Base-by-base conservation (phyloP, 2,329 filamentous ascomycete genomes). In the Zymoseptoria pseudotritici region DNA sequence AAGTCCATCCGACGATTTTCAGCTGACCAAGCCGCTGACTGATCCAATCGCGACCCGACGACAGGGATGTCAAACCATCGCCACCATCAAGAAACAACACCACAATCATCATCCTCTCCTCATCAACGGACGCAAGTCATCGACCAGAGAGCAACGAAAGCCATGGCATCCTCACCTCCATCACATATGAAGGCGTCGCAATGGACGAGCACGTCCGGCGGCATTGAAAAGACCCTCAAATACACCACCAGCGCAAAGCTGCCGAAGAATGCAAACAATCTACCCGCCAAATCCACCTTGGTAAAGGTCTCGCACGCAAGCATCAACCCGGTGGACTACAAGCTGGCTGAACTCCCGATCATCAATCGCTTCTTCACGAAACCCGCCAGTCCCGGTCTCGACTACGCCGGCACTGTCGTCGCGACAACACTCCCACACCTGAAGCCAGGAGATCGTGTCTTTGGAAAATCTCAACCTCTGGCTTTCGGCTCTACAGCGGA, bases 251-350 rank as follows among this genome's bases (percentile, higher is more conserved):
- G 72, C 10, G 75, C 78, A 3, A 71, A 78, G 3, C 67, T 77
- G 10, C 70, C 76, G 5, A 63, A 67, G 17, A 71, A 71, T 51
- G 74, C 63, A 60, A 66, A 66, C n/a, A 73, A 71, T 53, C 36
- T 46, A 11, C 36, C 36, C 13, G 36, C 36, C 36, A 46, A 46
- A 11, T 76, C 83, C 62, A 69, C 86, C 52, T 77, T 87, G 13
- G 74, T 88, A 54, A 74, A 81, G 62, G 80, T 88, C 7, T 72
- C 81, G 59, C 74, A 78, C 59, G 76, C 78, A 24, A 74, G 80
- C 22, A 69, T 87, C 63, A 88, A 88, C 69, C 67, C 67, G 22
- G 81, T 82, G 26, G 86, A 89, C 76, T 82, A 85, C 78, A 88
- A 88, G 71, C 64, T 83, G 1, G 76, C 82, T 9, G 84, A 87